Percentiles rank a stretch among this genome's conserved stretches.
Conservation (phyloP, 805 yeast species). For the Ogataea salicorniae region DNA sequence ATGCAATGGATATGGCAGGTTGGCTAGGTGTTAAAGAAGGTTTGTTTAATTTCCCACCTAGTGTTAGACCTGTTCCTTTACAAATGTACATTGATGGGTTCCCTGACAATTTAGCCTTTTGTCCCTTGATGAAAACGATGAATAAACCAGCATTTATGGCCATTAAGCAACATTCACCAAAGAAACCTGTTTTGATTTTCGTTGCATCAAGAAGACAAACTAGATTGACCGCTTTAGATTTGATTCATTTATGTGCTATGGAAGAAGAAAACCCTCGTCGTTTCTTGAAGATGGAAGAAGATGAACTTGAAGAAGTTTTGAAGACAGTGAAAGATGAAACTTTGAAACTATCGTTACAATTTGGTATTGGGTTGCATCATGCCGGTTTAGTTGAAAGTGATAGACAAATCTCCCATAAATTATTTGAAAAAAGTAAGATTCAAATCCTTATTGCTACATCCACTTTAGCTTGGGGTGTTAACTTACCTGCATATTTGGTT, state of each 20-base stretch:
- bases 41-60: conserved; percentile 71
- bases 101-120: conserved; percentile 74
- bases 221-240: conserved; percentile 70
- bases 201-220: conserved; percentile 84
- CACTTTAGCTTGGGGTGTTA: conserved; percentile 87
- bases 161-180: conserved; percentile 84
- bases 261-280: conserved; percentile 75
- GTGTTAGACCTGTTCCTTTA: conserved; percentile 81
- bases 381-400: conserved; percentile 77
- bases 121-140: conserved; percentile 83
- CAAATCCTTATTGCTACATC: conserved; percentile 75
- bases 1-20: conserved; percentile 80
- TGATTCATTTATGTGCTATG: conserved; percentile 73
- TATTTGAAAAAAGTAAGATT: conserved; percentile 63
- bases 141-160: conserved; percentile 91
- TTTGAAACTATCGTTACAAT: conserved; percentile 62
- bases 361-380: conserved; percentile 79
- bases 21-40: conserved; percentile 78
- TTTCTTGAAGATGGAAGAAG: conserved; percentile 61
- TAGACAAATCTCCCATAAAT: conserved; percentile 61
- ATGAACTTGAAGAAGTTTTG: conserved; percentile 49
- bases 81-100: conserved; percentile 86
- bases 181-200: conserved; percentile 76
- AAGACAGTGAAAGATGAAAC: conserved; percentile 76
- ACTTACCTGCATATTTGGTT: conserved; percentile 74